Percentiles rank a stretch among this genome's conserved stretches.
Evolutionary conservation across 495 filamentous ascomycete genomes (phyloP).

Genomic region (Rostrohypoxylon terebratum): DNA sequence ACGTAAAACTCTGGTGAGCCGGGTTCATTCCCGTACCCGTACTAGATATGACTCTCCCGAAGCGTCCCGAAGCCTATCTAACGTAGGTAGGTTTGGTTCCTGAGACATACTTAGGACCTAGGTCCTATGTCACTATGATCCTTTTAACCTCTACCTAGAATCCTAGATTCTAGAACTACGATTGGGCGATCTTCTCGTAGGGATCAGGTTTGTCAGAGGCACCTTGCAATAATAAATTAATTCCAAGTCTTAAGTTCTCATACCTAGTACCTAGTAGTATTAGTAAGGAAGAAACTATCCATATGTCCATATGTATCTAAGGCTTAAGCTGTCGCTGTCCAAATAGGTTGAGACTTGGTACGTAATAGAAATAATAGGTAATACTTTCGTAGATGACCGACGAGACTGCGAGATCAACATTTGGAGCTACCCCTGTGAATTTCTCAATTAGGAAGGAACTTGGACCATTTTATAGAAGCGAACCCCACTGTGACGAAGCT

Average conservation of each 20-base stretch:
- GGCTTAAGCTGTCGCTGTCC: too few species aligned
- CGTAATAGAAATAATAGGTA: too few species aligned
- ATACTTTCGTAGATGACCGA: too few species aligned
- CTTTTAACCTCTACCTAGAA: not conserved
- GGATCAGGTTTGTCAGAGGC: too few species aligned
- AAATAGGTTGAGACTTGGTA: too few species aligned
- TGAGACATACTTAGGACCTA: not conserved
- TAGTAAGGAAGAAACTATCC: too few species aligned
- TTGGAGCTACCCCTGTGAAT: conserved; percentile 2
- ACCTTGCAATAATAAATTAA: too few species aligned
- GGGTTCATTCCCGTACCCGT: not conserved
- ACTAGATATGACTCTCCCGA: not conserved
- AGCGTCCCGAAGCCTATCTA: not conserved
- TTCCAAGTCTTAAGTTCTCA: too few species aligned
- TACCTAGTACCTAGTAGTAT: too few species aligned
- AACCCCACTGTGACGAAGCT: conserved; percentile 28
- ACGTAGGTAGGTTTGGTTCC: not conserved
- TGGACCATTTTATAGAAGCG: conserved; percentile 8
- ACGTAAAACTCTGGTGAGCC: not conserved
- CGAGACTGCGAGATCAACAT: conserved; percentile 7
- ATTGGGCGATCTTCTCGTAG: not conserved
- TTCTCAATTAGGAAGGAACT: conserved; percentile 3
- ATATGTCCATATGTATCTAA: too few species aligned
- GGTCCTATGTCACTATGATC: too few species aligned
- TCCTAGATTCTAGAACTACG: too few species aligned